Base-by-base conservation (phyloP, 2,329 filamentous ascomycete genomes). In the Exophiala lecanii-corni region DNA sequence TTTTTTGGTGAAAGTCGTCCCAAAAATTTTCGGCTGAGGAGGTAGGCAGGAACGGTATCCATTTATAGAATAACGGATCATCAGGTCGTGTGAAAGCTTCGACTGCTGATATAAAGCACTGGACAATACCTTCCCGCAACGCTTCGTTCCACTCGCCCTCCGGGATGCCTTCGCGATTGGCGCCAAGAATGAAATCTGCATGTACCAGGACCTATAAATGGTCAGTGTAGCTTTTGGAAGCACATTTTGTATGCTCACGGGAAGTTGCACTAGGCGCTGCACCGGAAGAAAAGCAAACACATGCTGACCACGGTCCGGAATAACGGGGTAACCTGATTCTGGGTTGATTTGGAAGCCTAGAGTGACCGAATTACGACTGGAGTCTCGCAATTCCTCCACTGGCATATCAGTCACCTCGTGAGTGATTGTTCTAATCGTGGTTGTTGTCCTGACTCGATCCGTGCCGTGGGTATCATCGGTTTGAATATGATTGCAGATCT, bases 251-350 rank as follows among this genome's bases (percentile, higher is more conserved):
- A n/a, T n/a, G n/a, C 39, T n/a, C 36, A 42, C 39, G 28, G 39
- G 39, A 12, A 42, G 31, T 18, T 42, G 39, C 10, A 30, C n/a
- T 17, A 36, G 3, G 32, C 31, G 32, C 39, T 36, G 3, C 19
- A 50, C 43, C 18, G 45, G 47, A 17, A 50, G 38, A 37, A 34
- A 47, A 25, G 47, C 47, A 30, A 42, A 50, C 3, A 46, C 39
- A 34, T 47, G 34, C 25, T 50, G 43, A n/a, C 44, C 44, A 4
- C 30, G 9, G 15, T 31, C 12, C 2, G 25, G 28, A 13, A 46
- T 37, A 10, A 34, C 21, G 13, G 43, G 47, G 19, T 21, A 12
- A 13, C 43, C 34, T n/a, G n/a, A n/a, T 7, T 41, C 17, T 15
- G 23, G 16, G 26, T 43, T 31, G n/a, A 50, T 39, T 10, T 41